These are phyloP conservation scores for Tuber brumale DNA, from an alignment of 495 filamentous ascomycete genomes.

Conservation along the genomic window DNA sequence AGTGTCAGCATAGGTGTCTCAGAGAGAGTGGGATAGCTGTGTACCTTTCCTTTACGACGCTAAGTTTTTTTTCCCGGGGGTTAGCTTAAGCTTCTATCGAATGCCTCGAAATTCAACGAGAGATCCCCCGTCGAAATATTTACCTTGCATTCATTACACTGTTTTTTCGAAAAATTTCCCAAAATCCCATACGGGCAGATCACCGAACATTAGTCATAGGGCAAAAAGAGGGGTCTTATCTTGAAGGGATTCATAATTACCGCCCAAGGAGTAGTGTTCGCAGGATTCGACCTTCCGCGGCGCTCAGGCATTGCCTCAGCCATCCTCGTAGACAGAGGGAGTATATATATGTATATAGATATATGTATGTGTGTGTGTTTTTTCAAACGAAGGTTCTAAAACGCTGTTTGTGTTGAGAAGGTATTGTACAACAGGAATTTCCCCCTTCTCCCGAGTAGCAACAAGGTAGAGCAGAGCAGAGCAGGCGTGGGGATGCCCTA, in stretches of 20 bases:
- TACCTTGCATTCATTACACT: conserved; percentile 40
- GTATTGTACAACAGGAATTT: not conserved
- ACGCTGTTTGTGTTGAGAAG: not conserved
- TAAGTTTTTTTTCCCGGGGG: conserved; percentile 11
- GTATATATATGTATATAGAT: not conserved
- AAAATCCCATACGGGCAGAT: conserved; percentile 8
- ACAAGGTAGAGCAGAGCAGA: not conserved
- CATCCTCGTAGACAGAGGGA: not conserved
- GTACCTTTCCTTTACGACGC: conserved; percentile 38
- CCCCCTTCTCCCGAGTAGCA: not conserved
- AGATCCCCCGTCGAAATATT: not conserved
- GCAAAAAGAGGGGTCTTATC: not conserved
- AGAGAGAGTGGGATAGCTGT: not conserved
- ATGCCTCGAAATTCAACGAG: not conserved
- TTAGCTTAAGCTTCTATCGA: conserved; percentile 13
- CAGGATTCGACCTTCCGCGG: conserved; percentile 18
- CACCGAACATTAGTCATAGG: conserved; percentile 9
- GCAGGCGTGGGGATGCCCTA: not conserved
- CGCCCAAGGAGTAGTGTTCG: conserved; percentile 22
- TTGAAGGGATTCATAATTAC: conserved; percentile 15
- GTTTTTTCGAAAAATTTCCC: not conserved
- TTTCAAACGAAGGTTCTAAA: not conserved
- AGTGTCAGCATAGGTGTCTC: no score
- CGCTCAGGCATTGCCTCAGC: conserved; percentile 15
- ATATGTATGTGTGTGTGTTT: not conserved